Evolutionary conservation across 345 rosid genomes (phyloP).

Genomic region (Gossypium rotundifolium): DNA sequence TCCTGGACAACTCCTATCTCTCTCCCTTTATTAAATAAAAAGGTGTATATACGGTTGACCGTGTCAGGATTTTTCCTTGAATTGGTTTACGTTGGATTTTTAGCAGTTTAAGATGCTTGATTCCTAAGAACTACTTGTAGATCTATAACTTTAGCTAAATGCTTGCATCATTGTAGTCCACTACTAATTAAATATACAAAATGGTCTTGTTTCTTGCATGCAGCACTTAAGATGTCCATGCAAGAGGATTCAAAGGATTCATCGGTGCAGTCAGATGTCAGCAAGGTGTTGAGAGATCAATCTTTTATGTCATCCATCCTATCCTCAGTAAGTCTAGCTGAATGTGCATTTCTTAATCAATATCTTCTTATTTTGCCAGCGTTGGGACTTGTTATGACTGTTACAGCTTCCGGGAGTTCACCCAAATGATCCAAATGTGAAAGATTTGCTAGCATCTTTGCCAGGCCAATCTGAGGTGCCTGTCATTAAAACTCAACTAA

Average conservation of each 20-base stretch:
- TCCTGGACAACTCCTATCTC: too few species aligned
- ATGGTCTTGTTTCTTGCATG: slow-evolving; percentile 13
- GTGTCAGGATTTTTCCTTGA: not conserved
- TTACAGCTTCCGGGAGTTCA: slow-evolving; percentile 85
- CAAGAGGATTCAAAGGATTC: slow-evolving; percentile 34
- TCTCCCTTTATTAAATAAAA: too few species aligned
- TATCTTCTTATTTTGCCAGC: slow-evolving; percentile 1
- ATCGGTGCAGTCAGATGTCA: slow-evolving; percentile 29
- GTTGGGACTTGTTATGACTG: not conserved
- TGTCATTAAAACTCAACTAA: not conserved
- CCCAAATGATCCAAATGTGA: slow-evolving; percentile 68
- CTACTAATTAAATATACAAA: not conserved
- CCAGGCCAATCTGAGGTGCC: slow-evolving; percentile 61
- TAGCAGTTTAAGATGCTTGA: not conserved
- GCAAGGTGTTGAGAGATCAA: slow-evolving; percentile 56
- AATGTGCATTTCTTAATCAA: not conserved
- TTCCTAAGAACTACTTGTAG: not conserved
- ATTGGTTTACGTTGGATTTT: not conserved
- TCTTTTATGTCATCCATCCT: slow-evolving; percentile 73
- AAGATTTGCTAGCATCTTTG: slow-evolving; percentile 64
- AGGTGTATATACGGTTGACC: too few species aligned
- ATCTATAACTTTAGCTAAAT: not conserved
- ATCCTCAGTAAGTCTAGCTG: slow-evolving; percentile 48
- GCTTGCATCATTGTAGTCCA: not conserved
- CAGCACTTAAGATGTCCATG: slow-evolving; percentile 81